Conservation (phyloP, 176 grass and related monocot species). For the Triticum turgidum region DNA sequence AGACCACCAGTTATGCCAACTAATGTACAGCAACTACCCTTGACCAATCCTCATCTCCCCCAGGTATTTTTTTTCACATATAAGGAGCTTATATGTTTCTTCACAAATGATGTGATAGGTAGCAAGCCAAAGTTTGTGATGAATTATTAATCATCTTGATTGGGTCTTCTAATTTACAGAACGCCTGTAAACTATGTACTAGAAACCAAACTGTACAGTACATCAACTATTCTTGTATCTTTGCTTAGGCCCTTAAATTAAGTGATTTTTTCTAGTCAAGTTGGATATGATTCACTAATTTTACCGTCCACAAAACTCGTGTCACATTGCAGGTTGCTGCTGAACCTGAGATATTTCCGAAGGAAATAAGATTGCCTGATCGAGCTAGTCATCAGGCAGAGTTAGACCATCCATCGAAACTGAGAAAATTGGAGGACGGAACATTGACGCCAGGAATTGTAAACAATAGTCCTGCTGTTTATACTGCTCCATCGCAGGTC, state of each 20-base stretch:
- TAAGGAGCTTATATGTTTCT: not conserved
- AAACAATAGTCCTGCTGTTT: conserved; percentile 38
- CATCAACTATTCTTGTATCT: not conserved
- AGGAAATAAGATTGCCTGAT: conserved; percentile 42
- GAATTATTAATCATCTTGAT: not conserved
- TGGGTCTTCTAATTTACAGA: not conserved
- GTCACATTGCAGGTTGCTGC: conserved; percentile 39
- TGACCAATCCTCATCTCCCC: conserved; percentile 45
- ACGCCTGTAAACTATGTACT: conserved; percentile 14
- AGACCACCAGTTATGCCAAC: conserved; percentile 42
- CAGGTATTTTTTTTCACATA: conserved; percentile 54
- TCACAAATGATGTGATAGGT: not conserved
- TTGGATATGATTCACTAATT: conserved; percentile 15
- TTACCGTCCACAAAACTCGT: conserved; percentile 18
- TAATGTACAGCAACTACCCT: conserved; percentile 45
- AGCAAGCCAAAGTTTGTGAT: conserved; percentile 7
- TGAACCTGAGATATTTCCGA: conserved; percentile 32
- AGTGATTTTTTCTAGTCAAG: conserved; percentile 5
- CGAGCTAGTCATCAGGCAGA: conserved; percentile 49
- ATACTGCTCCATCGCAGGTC: conserved; percentile 40
- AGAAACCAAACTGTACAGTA: conserved; percentile 15
- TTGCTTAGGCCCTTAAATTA: not conserved
- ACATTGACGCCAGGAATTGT: conserved; percentile 33
- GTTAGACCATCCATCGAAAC: conserved; percentile 49
- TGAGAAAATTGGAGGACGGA: conserved; percentile 68